Evolutionary conservation across 139 green algal species (phyloP), one percentile per base, ranked within the genome.

Genomic region (Tetradesmus obliquus): DNA sequence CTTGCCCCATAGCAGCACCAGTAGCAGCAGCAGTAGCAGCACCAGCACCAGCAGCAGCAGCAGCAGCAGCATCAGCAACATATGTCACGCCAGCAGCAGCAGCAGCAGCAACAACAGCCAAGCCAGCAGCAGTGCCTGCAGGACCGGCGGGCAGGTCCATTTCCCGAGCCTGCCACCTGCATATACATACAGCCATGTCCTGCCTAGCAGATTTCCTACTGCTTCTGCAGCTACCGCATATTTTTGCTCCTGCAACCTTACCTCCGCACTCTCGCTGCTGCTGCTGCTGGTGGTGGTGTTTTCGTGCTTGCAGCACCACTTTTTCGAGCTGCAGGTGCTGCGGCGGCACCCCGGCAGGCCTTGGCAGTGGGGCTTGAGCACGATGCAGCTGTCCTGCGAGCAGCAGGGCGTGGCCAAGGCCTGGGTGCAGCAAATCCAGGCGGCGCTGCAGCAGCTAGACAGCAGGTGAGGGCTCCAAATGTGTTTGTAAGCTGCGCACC

Each of bases 301-400:
- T 58, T 53, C 17, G 10, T 66, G 32, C 53, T 6, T 51, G 72
- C 92, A 96, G 93, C 92, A 91, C 3, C 88, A 95, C 69, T 84
- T 72, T 3, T 74, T 97, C 5, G 88, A 94, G 79, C 20, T 97
- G 13, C 90, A 96, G 84, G 93, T 92, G 8, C 90, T 97, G 17
- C 66, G 72, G 7, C 90, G 95, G 0, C 76, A 72, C 2, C 71
- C 17, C 1, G 13, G 87, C 24, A 76, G 62, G 6, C 91, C 91
- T 5, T 94, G 90, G 85, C 60, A 88, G 10, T 96, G 95, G 95
- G 17, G 32, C 2, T 19, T 94, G 9, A n/a, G 76, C 17, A 83
- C 90, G 62, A 85, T 96, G 7, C 24, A 90, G 32, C 84, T 97
- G 17, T 72, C 66, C 10, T 76, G 90, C 3, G 17, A 86, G 22